A percentile compares a stretch with the other conserved stretches of the same genome.
These are phyloP conservation scores for Cystobasidium pallidum DNA, from an alignment of 1,284 basidiomycete genomes.

Conservation along the genomic window DNA sequence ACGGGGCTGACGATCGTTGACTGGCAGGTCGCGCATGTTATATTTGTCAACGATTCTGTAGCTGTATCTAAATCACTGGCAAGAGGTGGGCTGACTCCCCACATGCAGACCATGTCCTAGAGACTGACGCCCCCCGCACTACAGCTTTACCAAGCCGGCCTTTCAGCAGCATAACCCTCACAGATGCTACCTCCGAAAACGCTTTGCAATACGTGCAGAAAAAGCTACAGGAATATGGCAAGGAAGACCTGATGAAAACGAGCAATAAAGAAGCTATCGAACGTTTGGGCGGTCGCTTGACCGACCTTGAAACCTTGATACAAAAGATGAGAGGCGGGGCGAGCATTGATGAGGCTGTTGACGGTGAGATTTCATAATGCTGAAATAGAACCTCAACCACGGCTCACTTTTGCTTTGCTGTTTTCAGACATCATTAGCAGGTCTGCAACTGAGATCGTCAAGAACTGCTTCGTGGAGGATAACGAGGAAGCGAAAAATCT, in stretches of 20 bases:
- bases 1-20: no score
- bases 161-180: conserved; percentile 73
- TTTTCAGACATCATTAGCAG: conserved; percentile 62
- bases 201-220: conserved; percentile 79
- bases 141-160: conserved; percentile 84
- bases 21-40: conserved; percentile 78
- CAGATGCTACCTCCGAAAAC: conserved; percentile 80
- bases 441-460: conserved; percentile 79
- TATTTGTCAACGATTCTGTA: conserved; percentile 86
- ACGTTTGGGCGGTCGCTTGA: conserved; percentile 81
- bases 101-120: background rate
- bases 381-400: background rate
- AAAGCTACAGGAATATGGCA: conserved; percentile 69
- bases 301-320: conserved; percentile 81
- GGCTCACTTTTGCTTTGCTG: conserved; percentile 4
- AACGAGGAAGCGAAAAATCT: conserved; percentile 78
- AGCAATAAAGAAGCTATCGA: conserved; percentile 64
- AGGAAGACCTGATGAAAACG: conserved; percentile 56
- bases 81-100: conserved; percentile 63
- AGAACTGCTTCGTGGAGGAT: conserved; percentile 85
- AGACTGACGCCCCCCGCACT: background rate
- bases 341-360: conserved; percentile 75
- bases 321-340: conserved; percentile 80
- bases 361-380: conserved; percentile 63
- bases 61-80: conserved; percentile 82